Evolutionary conservation across 2,329 filamentous ascomycete species (phyloP).

Genomic region (Trichoderma semiorbis): DNA sequence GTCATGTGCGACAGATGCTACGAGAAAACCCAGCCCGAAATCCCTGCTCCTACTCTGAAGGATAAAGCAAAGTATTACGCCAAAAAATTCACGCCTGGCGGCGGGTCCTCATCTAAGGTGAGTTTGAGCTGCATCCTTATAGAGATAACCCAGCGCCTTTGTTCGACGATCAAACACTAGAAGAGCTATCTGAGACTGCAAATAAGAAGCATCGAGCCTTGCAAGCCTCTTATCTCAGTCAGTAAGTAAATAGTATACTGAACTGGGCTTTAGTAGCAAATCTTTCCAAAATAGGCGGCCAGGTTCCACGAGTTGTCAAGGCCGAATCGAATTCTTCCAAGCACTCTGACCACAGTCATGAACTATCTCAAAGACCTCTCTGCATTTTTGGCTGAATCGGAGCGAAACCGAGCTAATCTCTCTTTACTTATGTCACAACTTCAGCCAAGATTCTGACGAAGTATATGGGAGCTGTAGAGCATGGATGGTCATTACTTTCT

Average conservation of each 20-base stretch:
- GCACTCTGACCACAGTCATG: neutral
- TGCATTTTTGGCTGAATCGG: neutral
- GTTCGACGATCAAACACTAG: neutral
- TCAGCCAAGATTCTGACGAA: neutral
- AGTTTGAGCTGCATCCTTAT: neutral
- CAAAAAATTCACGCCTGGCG: neutral
- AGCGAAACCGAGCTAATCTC: neutral
- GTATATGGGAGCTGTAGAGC: neutral
- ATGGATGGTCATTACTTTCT: neutral
- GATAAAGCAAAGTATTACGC: conserved; percentile 9
- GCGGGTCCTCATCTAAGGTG: neutral
- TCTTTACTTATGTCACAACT: neutral
- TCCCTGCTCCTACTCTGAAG: neutral
- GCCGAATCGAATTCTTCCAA: neutral
- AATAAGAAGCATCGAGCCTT: neutral
- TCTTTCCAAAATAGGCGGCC: neutral
- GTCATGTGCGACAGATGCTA: conserved; percentile 5
- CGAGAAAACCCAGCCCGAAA: neutral
- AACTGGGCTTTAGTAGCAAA: neutral
- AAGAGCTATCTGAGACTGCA: neutral
- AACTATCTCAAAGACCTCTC: neutral
- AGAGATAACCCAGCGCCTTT: neutral
- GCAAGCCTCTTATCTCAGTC: neutral
- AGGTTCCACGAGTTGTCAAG: neutral
- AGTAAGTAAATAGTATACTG: neutral